phyloP scores from a whole-genome alignment of 2,329 filamentous ascomycete genomes.

The Fusarium piperis region DNA sequence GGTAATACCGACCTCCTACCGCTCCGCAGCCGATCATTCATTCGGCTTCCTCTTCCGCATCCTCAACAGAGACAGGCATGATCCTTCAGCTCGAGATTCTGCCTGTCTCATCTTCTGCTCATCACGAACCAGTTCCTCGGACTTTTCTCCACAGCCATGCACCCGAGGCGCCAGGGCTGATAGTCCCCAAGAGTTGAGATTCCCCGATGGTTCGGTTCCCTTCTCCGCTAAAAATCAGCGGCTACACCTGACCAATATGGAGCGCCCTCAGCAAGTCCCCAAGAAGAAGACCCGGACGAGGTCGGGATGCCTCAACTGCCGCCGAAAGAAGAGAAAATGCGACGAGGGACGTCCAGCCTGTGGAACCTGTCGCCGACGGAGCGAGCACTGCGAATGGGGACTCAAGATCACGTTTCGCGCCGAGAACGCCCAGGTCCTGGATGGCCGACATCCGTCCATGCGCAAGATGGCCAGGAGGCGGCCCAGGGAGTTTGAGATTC shows the following conservation, averaged over 20 bases:
- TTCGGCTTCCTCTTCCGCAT: not conserved
- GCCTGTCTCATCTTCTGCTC: not conserved
- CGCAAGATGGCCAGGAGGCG: slow-evolving; percentile 39
- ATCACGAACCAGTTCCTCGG: not conserved
- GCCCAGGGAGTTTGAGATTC: slow-evolving; percentile 47
- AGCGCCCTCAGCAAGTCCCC: not conserved
- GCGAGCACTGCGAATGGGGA: slow-evolving; percentile 50
- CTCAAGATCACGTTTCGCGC: slow-evolving; percentile 50
- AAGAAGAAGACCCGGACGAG: slow-evolving; percentile 47
- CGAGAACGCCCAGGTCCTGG: slow-evolving; percentile 49
- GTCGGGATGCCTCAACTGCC: slow-evolving; percentile 51
- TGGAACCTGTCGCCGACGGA: slow-evolving; percentile 46
- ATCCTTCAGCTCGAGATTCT: not conserved
- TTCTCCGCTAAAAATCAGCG: slow-evolving; percentile 42
- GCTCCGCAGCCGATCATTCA: not conserved
- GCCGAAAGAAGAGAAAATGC: slow-evolving; percentile 52
- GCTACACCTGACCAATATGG: slow-evolving; percentile 37
- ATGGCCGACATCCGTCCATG: slow-evolving; percentile 49
- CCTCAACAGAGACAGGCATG: not conserved
- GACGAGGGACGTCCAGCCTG: slow-evolving; percentile 50
- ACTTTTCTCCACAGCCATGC: not conserved
- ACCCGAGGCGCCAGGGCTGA: not conserved
- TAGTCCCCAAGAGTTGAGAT: not conserved
- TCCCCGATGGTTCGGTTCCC: not conserved
- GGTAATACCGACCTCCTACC: not conserved